phyloP scores from a whole-genome alignment of 352 stramenopile genomes.

The Globisporangium parvum region DNA sequence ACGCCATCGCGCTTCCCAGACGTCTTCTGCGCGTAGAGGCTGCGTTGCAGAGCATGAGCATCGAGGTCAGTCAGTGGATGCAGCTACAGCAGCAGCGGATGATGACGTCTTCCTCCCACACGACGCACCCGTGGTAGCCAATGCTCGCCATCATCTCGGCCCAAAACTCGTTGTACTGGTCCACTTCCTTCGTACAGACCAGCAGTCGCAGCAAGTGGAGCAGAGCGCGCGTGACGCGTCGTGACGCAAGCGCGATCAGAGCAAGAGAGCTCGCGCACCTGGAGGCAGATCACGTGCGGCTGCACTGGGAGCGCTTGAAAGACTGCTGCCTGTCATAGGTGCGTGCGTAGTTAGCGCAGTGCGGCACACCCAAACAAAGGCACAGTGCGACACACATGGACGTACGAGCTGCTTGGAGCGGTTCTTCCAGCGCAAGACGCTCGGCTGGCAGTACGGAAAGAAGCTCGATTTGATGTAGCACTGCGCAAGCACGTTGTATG shows the following conservation, averaged over 20 bases:
- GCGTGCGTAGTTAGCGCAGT: not conserved
- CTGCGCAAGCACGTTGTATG: conserved; percentile 84
- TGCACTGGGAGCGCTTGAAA: conserved; percentile 53
- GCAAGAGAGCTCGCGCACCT: conserved; percentile 26
- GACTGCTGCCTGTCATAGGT: conserved; percentile 32
- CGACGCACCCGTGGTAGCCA: conserved; percentile 55
- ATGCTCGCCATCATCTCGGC: conserved; percentile 38
- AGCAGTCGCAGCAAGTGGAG: not conserved
- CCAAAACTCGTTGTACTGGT: conserved; percentile 77
- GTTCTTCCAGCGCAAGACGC: conserved; percentile 65
- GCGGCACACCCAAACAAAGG: not conserved
- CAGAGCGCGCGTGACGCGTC: not conserved
- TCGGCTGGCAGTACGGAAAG: conserved; percentile 74
- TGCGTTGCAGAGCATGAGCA: conserved; percentile 13
- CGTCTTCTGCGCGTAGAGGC: conserved; percentile 69
- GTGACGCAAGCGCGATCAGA: not conserved
- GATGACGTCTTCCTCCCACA: not conserved
- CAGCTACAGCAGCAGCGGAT: not conserved
- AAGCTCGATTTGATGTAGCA: conserved; percentile 72
- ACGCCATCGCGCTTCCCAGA: conserved; percentile 58
- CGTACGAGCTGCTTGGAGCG: conserved; percentile 58
- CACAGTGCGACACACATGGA: not conserved
- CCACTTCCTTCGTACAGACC: conserved; percentile 45
- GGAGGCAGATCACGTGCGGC: conserved; percentile 70
- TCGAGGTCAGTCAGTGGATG: not conserved